These are phyloP conservation scores for Xylaria polymorpha DNA, from an alignment of 2,329 filamentous ascomycete genomes.

Conservation along the genomic window DNA sequence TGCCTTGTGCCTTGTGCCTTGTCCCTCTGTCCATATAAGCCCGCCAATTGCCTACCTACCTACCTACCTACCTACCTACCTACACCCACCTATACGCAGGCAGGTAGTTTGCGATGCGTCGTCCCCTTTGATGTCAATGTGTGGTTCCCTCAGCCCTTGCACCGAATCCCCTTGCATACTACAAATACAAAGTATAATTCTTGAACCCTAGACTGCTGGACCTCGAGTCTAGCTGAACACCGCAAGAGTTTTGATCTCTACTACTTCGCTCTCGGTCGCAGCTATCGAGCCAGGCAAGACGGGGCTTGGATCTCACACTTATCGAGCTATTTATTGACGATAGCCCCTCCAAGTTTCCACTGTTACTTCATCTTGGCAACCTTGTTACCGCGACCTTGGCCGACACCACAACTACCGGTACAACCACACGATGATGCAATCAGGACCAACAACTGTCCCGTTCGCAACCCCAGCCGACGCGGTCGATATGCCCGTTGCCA, in stretches of 20 bases:
- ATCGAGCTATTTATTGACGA: neutral
- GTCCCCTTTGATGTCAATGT: neutral
- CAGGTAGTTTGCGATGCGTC: conserved; percentile 5
- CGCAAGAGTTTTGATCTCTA: neutral
- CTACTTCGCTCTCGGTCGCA: neutral
- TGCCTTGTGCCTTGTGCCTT: neutral
- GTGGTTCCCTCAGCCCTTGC: neutral
- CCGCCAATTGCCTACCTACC: neutral
- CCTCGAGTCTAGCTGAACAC: neutral
- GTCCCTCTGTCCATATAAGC: neutral
- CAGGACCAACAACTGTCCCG: conserved; percentile 34
- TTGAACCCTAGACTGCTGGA: neutral
- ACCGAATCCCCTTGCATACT: neutral
- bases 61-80: no score
- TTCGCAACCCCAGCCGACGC: conserved; percentile 23
- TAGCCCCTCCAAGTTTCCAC: conserved; percentile 11
- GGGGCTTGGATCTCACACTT: neutral
- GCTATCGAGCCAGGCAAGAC: neutral
- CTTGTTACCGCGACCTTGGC: neutral
- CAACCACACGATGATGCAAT: conserved; percentile 42
- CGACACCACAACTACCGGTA: neutral
- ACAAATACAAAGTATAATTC: neutral
- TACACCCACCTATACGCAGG: no score
- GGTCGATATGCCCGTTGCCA: conserved; percentile 21
- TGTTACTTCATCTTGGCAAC: conserved; percentile 13